These are phyloP conservation scores for Peltaster fructicola DNA, from an alignment of 2,329 filamentous ascomycete genomes.

Conservation along the genomic window DNA sequence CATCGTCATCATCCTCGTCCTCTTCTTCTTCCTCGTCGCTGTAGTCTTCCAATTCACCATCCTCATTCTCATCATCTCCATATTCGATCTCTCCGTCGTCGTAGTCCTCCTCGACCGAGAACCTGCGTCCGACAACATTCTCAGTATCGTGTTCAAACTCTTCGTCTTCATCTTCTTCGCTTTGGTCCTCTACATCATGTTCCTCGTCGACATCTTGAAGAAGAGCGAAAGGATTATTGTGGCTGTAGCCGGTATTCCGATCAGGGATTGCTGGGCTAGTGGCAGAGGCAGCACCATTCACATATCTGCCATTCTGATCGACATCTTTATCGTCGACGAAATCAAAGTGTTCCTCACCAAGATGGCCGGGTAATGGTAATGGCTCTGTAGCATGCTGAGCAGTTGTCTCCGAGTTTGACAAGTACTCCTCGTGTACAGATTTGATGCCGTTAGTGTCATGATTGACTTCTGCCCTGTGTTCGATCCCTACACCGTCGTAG, in stretches of 20 bases:
- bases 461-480: neutral
- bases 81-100: constrained; percentile 7
- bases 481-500: neutral
- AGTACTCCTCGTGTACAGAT: too few species aligned
- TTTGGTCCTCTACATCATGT: constrained; percentile 4
- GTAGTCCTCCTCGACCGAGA: constrained; percentile 4
- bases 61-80: constrained; percentile 3
- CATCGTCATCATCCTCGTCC: constrained; percentile 6
- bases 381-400: neutral
- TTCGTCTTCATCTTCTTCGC: constrained; percentile 1
- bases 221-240: constrained; percentile 8
- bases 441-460: too few species aligned
- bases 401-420: too few species aligned
- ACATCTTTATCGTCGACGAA: constrained; percentile 1
- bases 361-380: constrained; percentile 4
- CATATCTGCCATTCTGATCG: too few species aligned
- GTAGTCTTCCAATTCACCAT: constrained; percentile 4
- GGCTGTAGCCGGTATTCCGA: too few species aligned
- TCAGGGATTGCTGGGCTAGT: too few species aligned
- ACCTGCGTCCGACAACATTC: constrained; percentile 1
- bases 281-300: too few species aligned
- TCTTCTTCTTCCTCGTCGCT: constrained; percentile 5
- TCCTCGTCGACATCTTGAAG: constrained; percentile 5
- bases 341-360: constrained; percentile 4
- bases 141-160: too few species aligned